Percentiles rank a stretch among this genome's conserved stretches.
Conservation (phyloP, 805 yeast genomes). For the Saccharomycopsis sp. region DNA sequence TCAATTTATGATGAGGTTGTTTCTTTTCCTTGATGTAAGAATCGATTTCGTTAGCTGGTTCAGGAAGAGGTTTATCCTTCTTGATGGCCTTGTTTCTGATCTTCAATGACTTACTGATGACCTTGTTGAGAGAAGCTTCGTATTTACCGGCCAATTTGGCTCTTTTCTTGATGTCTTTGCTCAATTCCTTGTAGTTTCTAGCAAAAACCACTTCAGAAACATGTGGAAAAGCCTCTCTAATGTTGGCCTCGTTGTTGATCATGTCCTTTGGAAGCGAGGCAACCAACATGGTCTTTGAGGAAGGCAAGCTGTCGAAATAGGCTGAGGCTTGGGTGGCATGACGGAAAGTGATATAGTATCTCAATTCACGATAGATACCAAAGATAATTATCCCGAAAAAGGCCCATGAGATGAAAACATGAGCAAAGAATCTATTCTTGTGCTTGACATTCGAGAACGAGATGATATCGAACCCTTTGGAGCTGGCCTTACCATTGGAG, state of each 20-base stretch:
- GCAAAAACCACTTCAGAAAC: conserved; percentile 55
- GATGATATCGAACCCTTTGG: conserved; percentile 56
- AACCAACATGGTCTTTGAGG: conserved; percentile 67
- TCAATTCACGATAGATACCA: conserved; percentile 67
- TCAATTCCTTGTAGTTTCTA: conserved; percentile 53
- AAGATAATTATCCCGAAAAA: conserved; percentile 61
- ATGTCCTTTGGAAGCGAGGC: conserved; percentile 54
- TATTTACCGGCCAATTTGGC: conserved; percentile 52
- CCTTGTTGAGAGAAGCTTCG: conserved; percentile 60
- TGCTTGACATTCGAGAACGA: conserved; percentile 56
- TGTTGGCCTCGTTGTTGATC: conserved; percentile 40
- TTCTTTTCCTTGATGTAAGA: conserved; percentile 65
- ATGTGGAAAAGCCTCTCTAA: conserved; percentile 58
- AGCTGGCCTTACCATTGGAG: conserved; percentile 47
- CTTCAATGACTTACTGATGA: conserved; percentile 53
- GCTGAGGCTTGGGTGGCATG: conserved; percentile 73
- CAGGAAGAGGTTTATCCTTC: conserved; percentile 49
- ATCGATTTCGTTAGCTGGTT: conserved; percentile 49
- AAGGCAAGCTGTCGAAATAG: conserved; percentile 57
- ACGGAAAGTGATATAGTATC: conserved; percentile 63
- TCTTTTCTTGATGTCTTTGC: conserved; percentile 55
- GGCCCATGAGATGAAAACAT: conserved; percentile 69
- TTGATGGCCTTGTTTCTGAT: conserved; percentile 48
- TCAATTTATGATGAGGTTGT: conserved; percentile 76
- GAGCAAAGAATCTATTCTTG: conserved; percentile 65